phyloP scores from a whole-genome alignment of 192 early-diverging fungal genomes.

The Coemansia sp. region DNA sequence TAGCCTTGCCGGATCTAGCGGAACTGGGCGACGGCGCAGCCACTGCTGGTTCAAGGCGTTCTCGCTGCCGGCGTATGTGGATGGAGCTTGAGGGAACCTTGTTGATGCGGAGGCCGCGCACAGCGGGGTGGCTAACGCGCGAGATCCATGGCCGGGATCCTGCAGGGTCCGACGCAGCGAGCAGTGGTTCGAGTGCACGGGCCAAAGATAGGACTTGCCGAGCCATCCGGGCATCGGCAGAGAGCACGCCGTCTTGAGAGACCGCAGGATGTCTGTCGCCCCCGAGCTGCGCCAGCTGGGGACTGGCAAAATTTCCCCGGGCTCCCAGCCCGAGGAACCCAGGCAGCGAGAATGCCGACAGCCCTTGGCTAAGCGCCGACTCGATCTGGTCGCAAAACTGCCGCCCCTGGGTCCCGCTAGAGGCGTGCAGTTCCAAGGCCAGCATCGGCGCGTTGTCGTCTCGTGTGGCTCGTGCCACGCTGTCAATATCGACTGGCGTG shows the following conservation, averaged over 20 bases:
- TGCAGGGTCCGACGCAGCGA: slow-evolving; percentile 23
- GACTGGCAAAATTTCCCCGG: slow-evolving; percentile 29
- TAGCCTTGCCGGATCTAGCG: background rate
- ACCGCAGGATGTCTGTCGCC: slow-evolving; percentile 7
- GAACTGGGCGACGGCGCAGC: too few species aligned
- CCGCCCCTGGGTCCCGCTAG: background rate
- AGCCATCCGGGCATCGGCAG: slow-evolving; percentile 19
- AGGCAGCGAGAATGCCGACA: slow-evolving; percentile 33
- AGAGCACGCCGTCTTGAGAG: slow-evolving; percentile 17
- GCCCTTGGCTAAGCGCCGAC: slow-evolving; percentile 39
- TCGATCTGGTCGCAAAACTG: slow-evolving; percentile 33
- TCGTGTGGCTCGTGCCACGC: slow-evolving; percentile 12
- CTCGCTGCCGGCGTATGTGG: slow-evolving; percentile 37
- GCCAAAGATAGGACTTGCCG: slow-evolving; percentile 23
- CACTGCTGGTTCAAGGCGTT: slow-evolving; percentile 2
- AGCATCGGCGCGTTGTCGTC: slow-evolving; percentile 39
- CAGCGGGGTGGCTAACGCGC: slow-evolving; percentile 13
- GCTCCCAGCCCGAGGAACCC: slow-evolving; percentile 13
- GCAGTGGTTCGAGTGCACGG: slow-evolving; percentile 28
- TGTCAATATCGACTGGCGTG: slow-evolving; percentile 15
- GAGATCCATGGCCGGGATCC: slow-evolving; percentile 40
- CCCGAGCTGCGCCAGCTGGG: background rate
- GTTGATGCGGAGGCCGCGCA: slow-evolving; percentile 22
- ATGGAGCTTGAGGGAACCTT: slow-evolving; percentile 8
- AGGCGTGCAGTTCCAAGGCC: slow-evolving; percentile 22